Evolutionary conservation across 164 flowering plant genomes (phyloP), one percentile per base, ranked within the genome.

Genomic region (Kalanchoe fedtschenkoi): DNA sequence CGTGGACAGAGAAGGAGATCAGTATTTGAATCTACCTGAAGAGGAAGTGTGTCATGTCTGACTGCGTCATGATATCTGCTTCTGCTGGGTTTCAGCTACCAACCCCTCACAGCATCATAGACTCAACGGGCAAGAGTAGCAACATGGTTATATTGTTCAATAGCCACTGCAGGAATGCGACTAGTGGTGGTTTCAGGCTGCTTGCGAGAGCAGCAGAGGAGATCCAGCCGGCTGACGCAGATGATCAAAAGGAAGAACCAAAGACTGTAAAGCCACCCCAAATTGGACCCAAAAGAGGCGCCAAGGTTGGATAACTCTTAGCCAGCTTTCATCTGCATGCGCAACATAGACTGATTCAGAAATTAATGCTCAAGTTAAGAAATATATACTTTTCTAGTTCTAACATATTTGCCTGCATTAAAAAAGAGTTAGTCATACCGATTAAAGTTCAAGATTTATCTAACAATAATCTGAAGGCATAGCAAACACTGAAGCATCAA

Each of bases 211-310:
- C 77, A 17, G 88, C 71, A 46, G 76, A 0, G 77, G 66, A 91
- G 2, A 70, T 81, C 4, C 66, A 79, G 2, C 64, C 86, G 1
- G 46, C 85, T 21, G 62, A 80, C 32, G 26, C 83, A 0, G 72
- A 77, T 0, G 65, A 76, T 1, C 70, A 75, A 15, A 76, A 59
- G 38, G 76, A 54, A 1, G 76, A 34, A 34, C 74, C 85, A 61
- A 75, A 83, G 2, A 73, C 82, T 0, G 72, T 66, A 55, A 67
- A 80, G 78, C 96, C 93, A 0, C 85, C 91, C 0, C 96, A 95
- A 6, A 70, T 92, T 65, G 98, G 98, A 56, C 98, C 98, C 80
- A 88, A 84, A 79, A 84, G 96, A 76, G 98, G 98, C 41, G 35
- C 95, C 9, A 86, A 84, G 91, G 98, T 89, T 0, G 42, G 69